Evolutionary conservation across 345 rosid genomes (phyloP), one percentile per base, ranked within the genome.

Genomic region (Citrus reticulata): DNA sequence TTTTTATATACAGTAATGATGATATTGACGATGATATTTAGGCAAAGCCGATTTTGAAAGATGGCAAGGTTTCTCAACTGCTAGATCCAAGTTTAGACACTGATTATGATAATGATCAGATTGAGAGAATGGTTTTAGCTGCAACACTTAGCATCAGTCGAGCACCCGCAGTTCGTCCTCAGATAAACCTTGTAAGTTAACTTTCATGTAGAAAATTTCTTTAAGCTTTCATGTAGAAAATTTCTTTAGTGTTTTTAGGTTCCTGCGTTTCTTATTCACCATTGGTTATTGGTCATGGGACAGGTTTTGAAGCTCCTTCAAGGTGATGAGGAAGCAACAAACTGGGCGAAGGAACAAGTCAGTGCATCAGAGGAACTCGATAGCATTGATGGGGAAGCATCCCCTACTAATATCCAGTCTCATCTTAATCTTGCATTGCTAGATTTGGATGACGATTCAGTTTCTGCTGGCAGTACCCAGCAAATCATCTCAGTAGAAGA

Each of bases 41-140:
- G 98, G 99, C 99, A 73, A 93, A 85, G 72, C 98, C 95, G 68
- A 88, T 97, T 80, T 76, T 97, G 63, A 91, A 86, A 78, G 89
- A 85, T 63, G 93, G 91, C 29, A 87, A 90, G 84, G 75, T 84
- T 81, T 87, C 89, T 7, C 87, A 89, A 77, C 81, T 97, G 84
- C 91, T 97, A 59, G 97, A 93, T 88, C 93, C 93, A 69, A 84
- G 78, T 66, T 69, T 97, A 74, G 90, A 76, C 32, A 27, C 79
- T 61, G 85, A 84, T 68, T 67, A 77, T 58, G 85, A 86, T 69
- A 77, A 78, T 9, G 84, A 87, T 70, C 85, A 87, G 71, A 85
- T 91, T 37, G 95, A 91, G 73, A 89, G 92, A 78, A 89, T 97
- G 89, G 87, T 92, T 72, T 84, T 94, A 84, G 97, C 96, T 29